phyloP scores from a whole-genome alignment of 73 alveolate genomes.

The Paraurostyla sp. region DNA sequence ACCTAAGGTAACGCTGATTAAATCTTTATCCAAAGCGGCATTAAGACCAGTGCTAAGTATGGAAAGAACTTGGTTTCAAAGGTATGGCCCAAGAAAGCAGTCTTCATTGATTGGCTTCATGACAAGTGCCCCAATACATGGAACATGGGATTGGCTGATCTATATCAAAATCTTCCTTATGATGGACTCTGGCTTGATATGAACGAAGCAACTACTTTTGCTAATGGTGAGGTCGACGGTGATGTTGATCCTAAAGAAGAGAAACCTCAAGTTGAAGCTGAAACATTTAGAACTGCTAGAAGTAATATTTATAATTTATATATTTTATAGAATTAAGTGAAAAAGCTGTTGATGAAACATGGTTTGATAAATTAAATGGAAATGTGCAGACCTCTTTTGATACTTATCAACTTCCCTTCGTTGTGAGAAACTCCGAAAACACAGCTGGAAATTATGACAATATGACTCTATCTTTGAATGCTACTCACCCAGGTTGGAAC shows the following conservation, averaged over 20 bases:
- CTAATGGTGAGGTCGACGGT: slow-evolving; percentile 77
- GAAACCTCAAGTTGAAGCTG: too few species aligned
- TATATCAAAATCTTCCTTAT: slow-evolving; percentile 55
- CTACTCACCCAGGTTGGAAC: slow-evolving; percentile 53
- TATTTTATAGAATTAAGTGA: too few species aligned
- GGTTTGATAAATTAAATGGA: slow-evolving; percentile 48
- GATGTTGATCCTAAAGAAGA: too few species aligned
- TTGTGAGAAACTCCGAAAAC: slow-evolving; percentile 38
- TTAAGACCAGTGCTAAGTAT: not conserved
- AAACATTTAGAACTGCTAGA: too few species aligned
- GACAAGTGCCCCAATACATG: slow-evolving; percentile 29
- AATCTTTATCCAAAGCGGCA: slow-evolving; percentile 9
- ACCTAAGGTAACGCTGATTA: not conserved
- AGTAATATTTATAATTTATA: too few species aligned
- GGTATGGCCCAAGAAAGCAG: slow-evolving; percentile 65
- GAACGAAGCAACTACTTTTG: slow-evolving; percentile 89
- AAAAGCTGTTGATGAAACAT: not conserved
- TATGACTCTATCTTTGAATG: slow-evolving; percentile 49
- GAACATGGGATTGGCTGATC: slow-evolving; percentile 70
- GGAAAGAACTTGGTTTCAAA: slow-evolving; percentile 4
- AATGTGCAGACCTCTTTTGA: slow-evolving; percentile 2
- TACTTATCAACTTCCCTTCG: slow-evolving; percentile 71
- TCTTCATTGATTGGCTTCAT: slow-evolving; percentile 65
- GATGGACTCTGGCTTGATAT: slow-evolving; percentile 95
- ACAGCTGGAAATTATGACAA: slow-evolving; percentile 41